A percentile compares a stretch with the other conserved stretches of the same genome.
Evolutionary conservation across 345 rosid species (phyloP).

Genomic region (Raphanus sativus): DNA sequence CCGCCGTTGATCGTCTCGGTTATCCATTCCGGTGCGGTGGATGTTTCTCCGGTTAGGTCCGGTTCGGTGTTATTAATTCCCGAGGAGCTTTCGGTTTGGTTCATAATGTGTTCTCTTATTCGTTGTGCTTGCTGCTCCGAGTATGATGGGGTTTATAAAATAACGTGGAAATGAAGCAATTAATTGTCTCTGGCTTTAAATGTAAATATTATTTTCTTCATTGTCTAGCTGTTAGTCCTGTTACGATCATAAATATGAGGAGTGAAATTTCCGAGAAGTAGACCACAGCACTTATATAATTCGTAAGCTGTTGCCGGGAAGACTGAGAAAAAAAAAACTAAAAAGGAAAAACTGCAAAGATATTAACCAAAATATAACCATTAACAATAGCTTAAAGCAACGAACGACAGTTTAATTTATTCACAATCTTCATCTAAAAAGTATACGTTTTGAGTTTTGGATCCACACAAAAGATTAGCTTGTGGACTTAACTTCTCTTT

Average conservation of each 20-base stretch:
- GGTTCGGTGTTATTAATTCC: conserved; percentile 21
- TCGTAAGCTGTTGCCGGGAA: background rate
- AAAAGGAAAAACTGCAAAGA: background rate
- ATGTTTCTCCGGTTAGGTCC: conserved; percentile 22
- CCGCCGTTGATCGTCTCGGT: conserved; percentile 66
- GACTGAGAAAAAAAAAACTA: background rate
- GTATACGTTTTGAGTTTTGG: too few relatives aligned
- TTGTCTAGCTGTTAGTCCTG: background rate
- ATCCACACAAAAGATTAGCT: too few relatives aligned
- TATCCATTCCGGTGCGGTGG: conserved; percentile 46
- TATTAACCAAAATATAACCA: background rate
- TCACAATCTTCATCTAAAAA: too few relatives aligned
- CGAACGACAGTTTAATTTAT: too few relatives aligned
- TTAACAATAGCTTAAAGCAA: too few relatives aligned
- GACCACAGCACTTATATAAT: too few relatives aligned
- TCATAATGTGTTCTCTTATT: conserved; percentile 38
- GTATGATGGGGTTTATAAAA: background rate
- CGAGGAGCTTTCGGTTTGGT: conserved; percentile 41
- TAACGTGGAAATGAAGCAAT: background rate
- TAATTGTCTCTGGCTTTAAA: background rate
- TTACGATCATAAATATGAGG: background rate
- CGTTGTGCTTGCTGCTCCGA: background rate
- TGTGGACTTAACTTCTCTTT: too few relatives aligned
- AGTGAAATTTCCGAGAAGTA: too few relatives aligned
- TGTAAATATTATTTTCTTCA: background rate